Evolutionary conservation across 2,329 filamentous ascomycete species (phyloP), one percentile per base, ranked within the genome.

Genomic region (Exophiala aquamarina): DNA sequence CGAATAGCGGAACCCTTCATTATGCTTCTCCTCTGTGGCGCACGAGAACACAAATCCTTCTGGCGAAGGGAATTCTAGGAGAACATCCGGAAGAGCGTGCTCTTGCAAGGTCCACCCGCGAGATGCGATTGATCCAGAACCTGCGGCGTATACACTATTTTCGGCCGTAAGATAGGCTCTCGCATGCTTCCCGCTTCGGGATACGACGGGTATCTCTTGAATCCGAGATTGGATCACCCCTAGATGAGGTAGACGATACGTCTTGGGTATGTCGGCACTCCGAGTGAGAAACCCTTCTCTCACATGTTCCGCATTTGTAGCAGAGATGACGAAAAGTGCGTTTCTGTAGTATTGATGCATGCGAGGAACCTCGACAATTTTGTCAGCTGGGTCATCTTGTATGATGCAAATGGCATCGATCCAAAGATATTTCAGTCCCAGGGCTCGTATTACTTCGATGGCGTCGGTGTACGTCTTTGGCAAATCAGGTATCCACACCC

Each of bases 401-500:
- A 61, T 40, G 14, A 66, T 63, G 23, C 64, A 67, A 0, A 66
- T 44, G n/a, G 57, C 57, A 49, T 66, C 62, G 29, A 66, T 61
- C 63, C 64, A 66, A 5, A 66, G 44, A 44, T 63, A 66, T 1
- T 41, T 21, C 11, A 63, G 29, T 0, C 39, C 41, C 17, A 66
- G 54, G 5, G 44, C 36, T n/a, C 53, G 50, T 3, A 59, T 59
- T 8, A 65, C 29, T 1, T 15, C 18, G 32, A 66, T 58, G 4
- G 61, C 59, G 21, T 66, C 61, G 8, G 29, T 56, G 19, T 62
- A 59, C 10, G 74, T 77, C 6, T 73, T 64, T 41, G 71, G 62
- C 9, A 78, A 64, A 57, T 83, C 73, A 15, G 69, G 64, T 1
- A 73, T 77, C 0, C 88, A 88, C 1, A 87, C 82, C 17, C 90